Base-by-base conservation (phyloP, 768 basidiomycete species). In the Naganishia onofrii region DNA sequence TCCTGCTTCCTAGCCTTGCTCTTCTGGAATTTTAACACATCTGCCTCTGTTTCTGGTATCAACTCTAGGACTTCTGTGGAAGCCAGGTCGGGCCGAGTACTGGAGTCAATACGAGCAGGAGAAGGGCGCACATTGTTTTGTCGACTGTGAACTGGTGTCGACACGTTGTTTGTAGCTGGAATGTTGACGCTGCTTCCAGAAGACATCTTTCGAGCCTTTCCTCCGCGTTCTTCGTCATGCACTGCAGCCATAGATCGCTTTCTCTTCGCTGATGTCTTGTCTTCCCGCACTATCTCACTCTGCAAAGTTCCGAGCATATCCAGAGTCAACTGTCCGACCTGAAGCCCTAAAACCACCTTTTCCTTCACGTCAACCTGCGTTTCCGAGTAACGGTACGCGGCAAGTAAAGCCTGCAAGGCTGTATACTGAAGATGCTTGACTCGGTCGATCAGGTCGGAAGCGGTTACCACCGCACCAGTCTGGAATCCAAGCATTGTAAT, bases 261-360 rank as follows among this genome's bases (percentile, higher is more conserved):
- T 42, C 46, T 53, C 44, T 52, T 69, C 10, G 44, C 21, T 42
- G 31, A 10, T 19, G 34, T 32, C 68, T 48, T 69, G 23, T 51
- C 68, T 23, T 58, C 44, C 28, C 53, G 56, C 34, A 48, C 57
- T 38, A 53, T 58, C 36, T 69, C 68, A 9, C 56, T 44, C 36
- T 69, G 68, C 57, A 69, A 12, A 32, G 56, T 58, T 4, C 19
- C 58, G 46, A 69, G 51, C 68, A 69, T 69, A 23, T 69, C 68
- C 4, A 69, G 56, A 23, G 56, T 44, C 51, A 69, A 52, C n/a
- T 55, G 42, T 53, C 68, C 68, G 21, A 69, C 63, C 15, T 69
- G 42, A 29, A 69, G 21, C 12, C 68, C 68, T 7, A 69, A 28
- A 19, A 51, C 31, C 7, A 69, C 46, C 57, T 60, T 46, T 34